Evolutionary conservation across 1,139 yeast genomes (phyloP).

Genomic region (Yamadazyma atmosphaerica): DNA sequence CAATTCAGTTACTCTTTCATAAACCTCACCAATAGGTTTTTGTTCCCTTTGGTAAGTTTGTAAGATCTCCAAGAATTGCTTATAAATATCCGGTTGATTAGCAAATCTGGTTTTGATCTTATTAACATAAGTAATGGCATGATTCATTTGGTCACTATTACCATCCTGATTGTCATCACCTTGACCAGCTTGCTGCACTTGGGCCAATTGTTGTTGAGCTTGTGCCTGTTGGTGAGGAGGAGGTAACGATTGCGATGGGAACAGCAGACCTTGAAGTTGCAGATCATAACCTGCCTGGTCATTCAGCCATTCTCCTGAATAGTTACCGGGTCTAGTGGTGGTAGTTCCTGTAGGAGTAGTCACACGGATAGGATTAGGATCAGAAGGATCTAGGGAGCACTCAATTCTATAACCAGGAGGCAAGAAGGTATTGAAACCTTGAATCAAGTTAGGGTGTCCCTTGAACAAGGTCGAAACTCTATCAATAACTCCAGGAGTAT

Average conservation of each 20-base stretch:
- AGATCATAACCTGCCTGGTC: constrained; percentile 9
- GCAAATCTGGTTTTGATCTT: constrained; percentile 93
- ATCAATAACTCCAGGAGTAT: constrained; percentile 97
- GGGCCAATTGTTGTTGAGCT: constrained; percentile 9
- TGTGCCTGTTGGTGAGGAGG: neutral
- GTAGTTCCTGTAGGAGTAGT: constrained; percentile 95
- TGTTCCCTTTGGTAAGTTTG: constrained; percentile 97
- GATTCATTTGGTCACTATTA: constrained; percentile 88
- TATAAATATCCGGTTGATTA: constrained; percentile 92
- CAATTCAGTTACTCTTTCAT: constrained; percentile 84
- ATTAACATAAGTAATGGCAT: constrained; percentile 94
- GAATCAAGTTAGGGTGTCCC: constrained; percentile 91
- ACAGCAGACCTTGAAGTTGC: constrained; percentile 6
- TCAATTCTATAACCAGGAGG: constrained; percentile 97
- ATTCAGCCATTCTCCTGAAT: constrained; percentile 23
- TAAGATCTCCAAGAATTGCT: constrained; percentile 88
- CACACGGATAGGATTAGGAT: constrained; percentile 89
- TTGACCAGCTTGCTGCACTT: constrained; percentile 20
- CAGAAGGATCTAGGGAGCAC: constrained; percentile 86
- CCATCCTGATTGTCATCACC: constrained; percentile 47
- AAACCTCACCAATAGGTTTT: constrained; percentile 91
- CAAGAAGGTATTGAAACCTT: constrained; percentile 94
- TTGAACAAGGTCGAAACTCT: constrained; percentile 87
- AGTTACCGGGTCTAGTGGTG: constrained; percentile 55
- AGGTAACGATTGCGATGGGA: neutral